A percentile compares a stretch with the other conserved stretches of the same genome.
These are phyloP conservation scores for Tympanopsis confertula DNA, from an alignment of 2,329 filamentous ascomycete species.

Conservation along the genomic window DNA sequence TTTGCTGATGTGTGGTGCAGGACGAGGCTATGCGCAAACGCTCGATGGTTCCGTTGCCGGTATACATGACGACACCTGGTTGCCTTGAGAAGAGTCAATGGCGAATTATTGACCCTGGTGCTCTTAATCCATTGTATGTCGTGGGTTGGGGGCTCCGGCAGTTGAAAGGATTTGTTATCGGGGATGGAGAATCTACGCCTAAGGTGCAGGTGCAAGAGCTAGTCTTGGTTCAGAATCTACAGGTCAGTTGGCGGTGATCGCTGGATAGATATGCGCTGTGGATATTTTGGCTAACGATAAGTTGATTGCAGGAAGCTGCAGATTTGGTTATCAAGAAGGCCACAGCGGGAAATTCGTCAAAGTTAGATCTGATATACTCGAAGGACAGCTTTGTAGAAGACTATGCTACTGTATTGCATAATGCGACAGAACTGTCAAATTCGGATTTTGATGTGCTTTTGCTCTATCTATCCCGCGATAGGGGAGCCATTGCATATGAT, in stretches of 20 bases:
- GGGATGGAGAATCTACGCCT: neutral
- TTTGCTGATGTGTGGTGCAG: too few species aligned
- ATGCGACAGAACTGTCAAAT: neutral
- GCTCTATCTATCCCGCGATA: conserved; percentile 1
- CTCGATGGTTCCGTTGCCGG: neutral
- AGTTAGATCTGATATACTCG: neutral
- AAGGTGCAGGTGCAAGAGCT: neutral
- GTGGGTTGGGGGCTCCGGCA: neutral
- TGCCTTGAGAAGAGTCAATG: neutral
- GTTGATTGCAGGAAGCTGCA: neutral
- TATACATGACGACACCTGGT: neutral
- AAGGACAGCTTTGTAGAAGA: neutral
- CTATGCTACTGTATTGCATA: neutral
- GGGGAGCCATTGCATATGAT: neutral
- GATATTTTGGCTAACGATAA: neutral
- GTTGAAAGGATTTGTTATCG: neutral
- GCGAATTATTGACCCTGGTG: neutral
- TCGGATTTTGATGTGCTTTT: neutral
- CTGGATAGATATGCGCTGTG: neutral
- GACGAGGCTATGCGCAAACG: neutral
- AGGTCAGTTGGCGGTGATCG: neutral
- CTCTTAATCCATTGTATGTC: neutral
- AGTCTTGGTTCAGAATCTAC: neutral
- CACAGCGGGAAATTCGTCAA: neutral
- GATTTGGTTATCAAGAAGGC: neutral